Conservation (phyloP, 2,329 filamentous ascomycete species). For the Huntiella abstrusa region DNA sequence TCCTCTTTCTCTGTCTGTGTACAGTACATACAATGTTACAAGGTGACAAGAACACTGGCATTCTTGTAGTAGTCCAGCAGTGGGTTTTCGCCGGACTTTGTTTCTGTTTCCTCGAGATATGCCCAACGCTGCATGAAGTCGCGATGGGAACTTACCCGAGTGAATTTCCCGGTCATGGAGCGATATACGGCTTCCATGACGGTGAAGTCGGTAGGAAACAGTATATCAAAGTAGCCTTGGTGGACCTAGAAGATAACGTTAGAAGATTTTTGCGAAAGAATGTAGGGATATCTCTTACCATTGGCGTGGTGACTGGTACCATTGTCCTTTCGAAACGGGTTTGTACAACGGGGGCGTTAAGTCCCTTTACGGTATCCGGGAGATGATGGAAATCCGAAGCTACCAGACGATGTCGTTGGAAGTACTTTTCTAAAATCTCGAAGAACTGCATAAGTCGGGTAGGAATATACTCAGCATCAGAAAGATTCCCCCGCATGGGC, state of each 20-base stretch:
- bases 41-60: conserved; percentile 76
- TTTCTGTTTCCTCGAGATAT: conserved; percentile 74
- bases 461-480: conserved; percentile 77
- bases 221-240: conserved; percentile 96
- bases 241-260: conserved; percentile 44
- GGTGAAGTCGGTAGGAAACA: conserved; percentile 90
- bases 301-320: conserved; percentile 74
- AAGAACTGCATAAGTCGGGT: conserved; percentile 95
- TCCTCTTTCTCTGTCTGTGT: too few species aligned
- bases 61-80: conserved; percentile 89
- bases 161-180: conserved; percentile 81
- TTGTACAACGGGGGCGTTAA: conserved; percentile 92
- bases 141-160: conserved; percentile 66
- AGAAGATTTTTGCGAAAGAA: neutral
- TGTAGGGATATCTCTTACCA: conserved; percentile 37
- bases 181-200: conserved; percentile 85
- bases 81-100: conserved; percentile 81
- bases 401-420: conserved; percentile 74
- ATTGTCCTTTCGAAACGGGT: conserved; percentile 75
- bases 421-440: conserved; percentile 69
- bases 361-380: conserved; percentile 61
- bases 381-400: conserved; percentile 81
- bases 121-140: conserved; percentile 86
- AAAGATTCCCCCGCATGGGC: conserved; percentile 59
- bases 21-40: conserved; percentile 27